Percentiles rank a stretch among this genome's conserved stretches.
Conservation (phyloP, 1,139 yeast genomes). For the Geotrichum restrictum region DNA sequence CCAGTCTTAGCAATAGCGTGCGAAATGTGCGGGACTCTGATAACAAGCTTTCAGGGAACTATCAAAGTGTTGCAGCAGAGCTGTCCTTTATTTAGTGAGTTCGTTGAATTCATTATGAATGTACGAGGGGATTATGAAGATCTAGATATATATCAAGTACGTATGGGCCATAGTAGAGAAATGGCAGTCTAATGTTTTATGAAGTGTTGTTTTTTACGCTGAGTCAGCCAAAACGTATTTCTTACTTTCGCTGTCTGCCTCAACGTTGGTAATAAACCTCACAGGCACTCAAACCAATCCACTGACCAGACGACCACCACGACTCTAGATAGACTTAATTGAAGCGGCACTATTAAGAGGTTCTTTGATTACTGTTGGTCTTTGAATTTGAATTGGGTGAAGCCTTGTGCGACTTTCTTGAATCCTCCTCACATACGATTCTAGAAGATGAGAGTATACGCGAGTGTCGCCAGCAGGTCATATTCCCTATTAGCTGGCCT, state of each 20-base stretch:
- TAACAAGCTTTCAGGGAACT: not conserved
- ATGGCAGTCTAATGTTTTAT: too few relatives aligned
- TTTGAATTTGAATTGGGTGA: not conserved
- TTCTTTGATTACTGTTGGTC: not conserved
- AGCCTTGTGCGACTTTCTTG: not conserved
- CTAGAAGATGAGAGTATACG: too few relatives aligned
- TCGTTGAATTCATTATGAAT: not conserved
- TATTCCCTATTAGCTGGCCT: not conserved
- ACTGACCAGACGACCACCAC: too few relatives aligned
- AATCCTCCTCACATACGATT: not conserved
- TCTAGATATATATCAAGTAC: too few relatives aligned
- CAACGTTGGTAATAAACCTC: too few relatives aligned
- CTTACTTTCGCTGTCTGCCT: not conserved
- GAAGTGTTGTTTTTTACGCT: not conserved
- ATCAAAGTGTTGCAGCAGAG: conserved; percentile 3
- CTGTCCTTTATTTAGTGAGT: not conserved
- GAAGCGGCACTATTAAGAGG: too few relatives aligned
- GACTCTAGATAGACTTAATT: too few relatives aligned
- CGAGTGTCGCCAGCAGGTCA: too few relatives aligned
- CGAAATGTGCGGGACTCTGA: too few relatives aligned
- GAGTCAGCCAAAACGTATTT: not conserved
- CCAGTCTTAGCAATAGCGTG: conserved; percentile 2
- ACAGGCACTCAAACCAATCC: too few relatives aligned
- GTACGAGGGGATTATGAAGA: too few relatives aligned
- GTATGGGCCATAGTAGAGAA: too few relatives aligned